Evolutionary conservation across 805 yeast species (phyloP).

Genomic region (Saturnispora sekii): DNA sequence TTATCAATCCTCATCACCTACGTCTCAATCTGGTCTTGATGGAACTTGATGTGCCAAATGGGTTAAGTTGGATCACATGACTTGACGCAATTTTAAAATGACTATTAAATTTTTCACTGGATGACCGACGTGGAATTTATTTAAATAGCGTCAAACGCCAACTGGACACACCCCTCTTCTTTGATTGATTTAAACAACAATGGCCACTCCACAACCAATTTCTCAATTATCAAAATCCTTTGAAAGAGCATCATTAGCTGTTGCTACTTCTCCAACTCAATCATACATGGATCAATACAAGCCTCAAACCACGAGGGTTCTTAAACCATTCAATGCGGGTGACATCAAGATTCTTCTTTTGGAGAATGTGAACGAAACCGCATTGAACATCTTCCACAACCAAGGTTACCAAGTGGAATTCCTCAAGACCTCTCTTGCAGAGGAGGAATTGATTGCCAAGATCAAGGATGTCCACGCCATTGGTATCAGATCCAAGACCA

Average conservation of each 20-base stretch:
- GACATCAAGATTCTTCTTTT: slow-evolving; percentile 85
- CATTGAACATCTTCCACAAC: slow-evolving; percentile 68
- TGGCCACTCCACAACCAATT: slow-evolving; percentile 66
- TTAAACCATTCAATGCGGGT: slow-evolving; percentile 92
- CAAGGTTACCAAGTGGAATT: slow-evolving; percentile 98
- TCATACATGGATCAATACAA: slow-evolving; percentile 53
- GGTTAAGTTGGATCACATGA: background rate
- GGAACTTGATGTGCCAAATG: no score
- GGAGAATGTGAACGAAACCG: slow-evolving; percentile 91
- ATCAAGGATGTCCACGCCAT: slow-evolving; percentile 91
- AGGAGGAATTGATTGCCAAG: slow-evolving; percentile 89
- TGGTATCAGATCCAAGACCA: slow-evolving; percentile 97
- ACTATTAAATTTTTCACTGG: background rate
- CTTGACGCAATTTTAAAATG: background rate
- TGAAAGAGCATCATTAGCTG: slow-evolving; percentile 44
- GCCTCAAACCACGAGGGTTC: slow-evolving; percentile 43
- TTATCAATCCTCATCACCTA: no score
- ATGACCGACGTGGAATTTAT: background rate
- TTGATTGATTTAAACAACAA: slow-evolving; percentile 18
- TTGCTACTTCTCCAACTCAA: slow-evolving; percentile 70
- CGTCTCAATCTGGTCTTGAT: no score
- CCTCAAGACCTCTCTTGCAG: slow-evolving; percentile 79
- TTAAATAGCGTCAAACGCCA: background rate
- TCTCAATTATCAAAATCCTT: slow-evolving; percentile 43
- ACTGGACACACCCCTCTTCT: no score